Base-by-base conservation (phyloP, 148 eudicot species). In the Cornus florida region DNA sequence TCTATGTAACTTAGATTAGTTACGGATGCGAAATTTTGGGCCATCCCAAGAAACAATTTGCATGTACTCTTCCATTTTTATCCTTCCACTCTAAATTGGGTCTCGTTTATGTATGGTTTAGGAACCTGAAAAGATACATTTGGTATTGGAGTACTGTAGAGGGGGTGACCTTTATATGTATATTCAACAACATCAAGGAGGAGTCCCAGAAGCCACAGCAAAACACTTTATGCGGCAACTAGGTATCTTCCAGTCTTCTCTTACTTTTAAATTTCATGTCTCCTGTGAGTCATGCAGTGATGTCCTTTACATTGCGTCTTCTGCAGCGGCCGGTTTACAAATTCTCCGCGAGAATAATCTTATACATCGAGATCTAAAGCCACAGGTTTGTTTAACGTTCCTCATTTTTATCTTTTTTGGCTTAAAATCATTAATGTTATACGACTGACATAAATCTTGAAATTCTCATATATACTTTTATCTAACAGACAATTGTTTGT, bases 281-380 rank as follows among this genome's bases (percentile, higher is more conserved):
- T 50, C 48, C 10, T 19, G 22, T 72, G 70, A 67, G 60, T 53
- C 70, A 43, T 39, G 38, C 70, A 76, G 24, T 79, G 65, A 80
- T 68, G 46, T 82, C 80, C 69, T 48, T 59, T 68, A 32, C 78
- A 48, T 77, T 23, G 24, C 72, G 43, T 60, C 33, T 82, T 53
- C 66, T 83, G 82, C 91, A 95, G 98, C 97, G 67, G 86, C 88
- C 80, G 98, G 98, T 81, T 83, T 95, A 81, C 89, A 90, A 83
- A 79, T 93, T 60, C 97, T 95, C 73, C 98, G 94, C 62, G 93
- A 93, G n/a, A 90, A 93, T 89, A 87, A 93, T 83, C 89, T 93
- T 77, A 93, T 95, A 75, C 98, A 95, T 81, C 91, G 98, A 75
- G 98, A 95, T 84, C 82, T 95, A 81, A 95, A 95, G 86, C 98